Evolutionary conservation across 1,139 yeast genomes (phyloP).

Genomic region (Blastobotrys aristatus): DNA sequence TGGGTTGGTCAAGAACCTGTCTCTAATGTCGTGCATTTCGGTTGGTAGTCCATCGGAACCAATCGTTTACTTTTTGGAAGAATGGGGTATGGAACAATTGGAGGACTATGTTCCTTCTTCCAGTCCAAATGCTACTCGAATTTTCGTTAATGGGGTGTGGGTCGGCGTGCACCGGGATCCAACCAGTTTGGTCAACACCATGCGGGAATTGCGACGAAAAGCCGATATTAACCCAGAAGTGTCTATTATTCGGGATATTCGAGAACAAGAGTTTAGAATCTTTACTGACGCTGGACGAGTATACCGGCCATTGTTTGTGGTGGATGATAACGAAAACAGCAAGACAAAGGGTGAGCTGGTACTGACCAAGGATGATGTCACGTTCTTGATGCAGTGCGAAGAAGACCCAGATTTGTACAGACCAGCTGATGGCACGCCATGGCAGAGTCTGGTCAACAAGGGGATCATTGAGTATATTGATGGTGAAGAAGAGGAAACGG

Average conservation of each 20-base stretch:
- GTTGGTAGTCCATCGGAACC: conserved; percentile 98
- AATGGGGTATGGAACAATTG: conserved; percentile 99
- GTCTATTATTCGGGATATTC: conserved; percentile 90
- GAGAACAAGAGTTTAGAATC: conserved; percentile 92
- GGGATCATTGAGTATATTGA: conserved; percentile 94
- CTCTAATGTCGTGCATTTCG: conserved; percentile 94
- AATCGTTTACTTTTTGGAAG: conserved; percentile 85
- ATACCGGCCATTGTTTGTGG: conserved; percentile 88
- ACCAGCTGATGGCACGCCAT: conserved; percentile 53
- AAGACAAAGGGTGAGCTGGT: conserved; percentile 74
- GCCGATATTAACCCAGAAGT: conserved; percentile 97
- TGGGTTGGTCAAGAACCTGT: conserved; percentile 94
- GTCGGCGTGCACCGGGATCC: conserved; percentile 98
- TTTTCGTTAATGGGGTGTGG: conserved; percentile 98
- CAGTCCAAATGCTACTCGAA: conserved; percentile 86
- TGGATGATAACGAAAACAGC: conserved; percentile 70
- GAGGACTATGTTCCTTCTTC: conserved; percentile 94
- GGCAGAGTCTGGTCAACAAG: conserved; percentile 78
- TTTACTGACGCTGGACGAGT: conserved; percentile 99
- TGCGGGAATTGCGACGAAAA: conserved; percentile 86
- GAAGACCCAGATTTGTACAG: conserved; percentile 30
- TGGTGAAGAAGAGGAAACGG: conserved; percentile 97
- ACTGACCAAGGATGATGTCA: conserved; percentile 78
- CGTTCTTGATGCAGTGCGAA: conserved; percentile 56
- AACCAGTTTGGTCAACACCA: conserved; percentile 79